Base-by-base conservation (phyloP, 2,329 filamentous ascomycete species). In the Paecilomyces formosus region DNA sequence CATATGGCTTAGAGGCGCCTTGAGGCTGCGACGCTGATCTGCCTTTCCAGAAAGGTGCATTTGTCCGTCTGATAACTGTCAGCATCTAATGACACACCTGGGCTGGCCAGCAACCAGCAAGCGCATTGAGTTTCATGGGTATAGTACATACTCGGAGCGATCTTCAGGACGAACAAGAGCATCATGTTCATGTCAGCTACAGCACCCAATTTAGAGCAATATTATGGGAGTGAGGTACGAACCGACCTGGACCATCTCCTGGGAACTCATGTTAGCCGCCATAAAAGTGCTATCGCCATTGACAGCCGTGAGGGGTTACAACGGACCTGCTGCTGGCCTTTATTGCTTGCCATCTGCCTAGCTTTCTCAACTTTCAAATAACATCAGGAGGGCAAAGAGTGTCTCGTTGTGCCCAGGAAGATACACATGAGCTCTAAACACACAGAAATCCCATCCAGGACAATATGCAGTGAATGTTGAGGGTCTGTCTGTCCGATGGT, bases 231-330 rank as follows among this genome's bases (percentile, higher is more conserved):
- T 64, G 70, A 70, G 66, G 68, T 68, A 88, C 87, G 83, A 88
- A 97, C 94, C 93, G 81, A 99, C 92, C 88, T 99, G 93, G 68
- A 97, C 90, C 94, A 99, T 99, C 83, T 99, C 94, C 91, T 97
- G 57, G n/a, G 7, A 26, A 55, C 57, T 53, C 15, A 21, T 55
- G 28, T 58, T 35, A 66, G 63, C 54, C 39, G 21, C 54, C 30
- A 39, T 31, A 31, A 50, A 55, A n/a, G 51, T 18, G 4, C 50
- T 7, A 53, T 50, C 21, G 21, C 53, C 50, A 55, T 31, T 51
- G 53, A 2, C 22, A 54, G 33, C 11, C 24, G 24, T n/a, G 61
- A 52, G 24, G 55, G 39, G 12, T 33, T 54, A n/a, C 56, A 45
- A 74, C 81, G 72, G 78, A 91, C 88, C 85, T 89, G 87, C 71